Percentiles rank a stretch among this genome's conserved stretches.
Conservation (phyloP, 2,329 filamentous ascomycete genomes). For the Cercospora zeina region DNA sequence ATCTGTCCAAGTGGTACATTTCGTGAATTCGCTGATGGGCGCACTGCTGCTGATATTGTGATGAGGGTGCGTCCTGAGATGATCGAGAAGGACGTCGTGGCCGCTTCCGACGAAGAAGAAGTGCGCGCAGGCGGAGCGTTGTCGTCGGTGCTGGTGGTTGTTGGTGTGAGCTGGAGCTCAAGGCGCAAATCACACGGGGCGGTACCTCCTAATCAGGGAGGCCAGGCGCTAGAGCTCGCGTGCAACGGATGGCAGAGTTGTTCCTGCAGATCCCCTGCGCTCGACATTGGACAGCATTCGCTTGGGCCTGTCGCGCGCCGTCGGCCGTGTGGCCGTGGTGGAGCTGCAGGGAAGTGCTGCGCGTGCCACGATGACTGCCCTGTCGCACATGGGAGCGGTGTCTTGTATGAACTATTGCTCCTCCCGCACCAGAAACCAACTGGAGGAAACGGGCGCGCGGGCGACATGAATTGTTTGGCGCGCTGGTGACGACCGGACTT, state of each 20-base stretch:
- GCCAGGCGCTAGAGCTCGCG: neutral
- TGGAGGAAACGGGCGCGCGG: no score
- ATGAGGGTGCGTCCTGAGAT: neutral
- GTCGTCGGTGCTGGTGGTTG: neutral
- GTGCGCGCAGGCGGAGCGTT: neutral
- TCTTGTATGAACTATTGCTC: neutral
- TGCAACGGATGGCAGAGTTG: neutral
- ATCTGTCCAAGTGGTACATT: neutral
- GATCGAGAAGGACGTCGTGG: neutral
- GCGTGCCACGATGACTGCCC: neutral
- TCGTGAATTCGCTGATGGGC: neutral
- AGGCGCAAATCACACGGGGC: neutral
- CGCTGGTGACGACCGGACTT: no score
- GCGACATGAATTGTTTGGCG: no score
- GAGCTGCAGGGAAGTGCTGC: neutral
- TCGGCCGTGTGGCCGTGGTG: neutral
- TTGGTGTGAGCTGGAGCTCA: neutral
- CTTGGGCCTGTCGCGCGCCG: neutral
- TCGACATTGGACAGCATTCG: neutral
- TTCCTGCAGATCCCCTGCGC: slow-evolving; percentile 6
- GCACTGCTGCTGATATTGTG: neutral
- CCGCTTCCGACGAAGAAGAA: neutral
- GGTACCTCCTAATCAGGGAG: neutral
- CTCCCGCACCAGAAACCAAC: no score
- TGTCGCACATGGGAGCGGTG: neutral